Evolutionary conservation across 2,329 filamentous ascomycete species (phyloP).

Genomic region (Alternaria dauci): DNA sequence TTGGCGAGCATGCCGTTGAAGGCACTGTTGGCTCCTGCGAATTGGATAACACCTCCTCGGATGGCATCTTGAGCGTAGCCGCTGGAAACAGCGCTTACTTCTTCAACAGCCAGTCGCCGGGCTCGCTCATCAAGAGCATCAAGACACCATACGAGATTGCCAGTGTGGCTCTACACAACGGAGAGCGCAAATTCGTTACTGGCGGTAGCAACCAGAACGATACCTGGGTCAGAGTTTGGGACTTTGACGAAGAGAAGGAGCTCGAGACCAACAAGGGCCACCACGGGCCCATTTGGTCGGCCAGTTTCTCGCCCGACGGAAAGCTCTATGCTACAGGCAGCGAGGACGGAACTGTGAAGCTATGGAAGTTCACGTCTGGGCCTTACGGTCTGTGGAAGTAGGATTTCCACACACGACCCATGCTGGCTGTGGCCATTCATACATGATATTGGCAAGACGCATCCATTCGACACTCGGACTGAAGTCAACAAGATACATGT

Average conservation of each 20-base stretch:
- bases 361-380: conserved; percentile 75
- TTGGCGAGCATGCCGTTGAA: conserved; percentile 80
- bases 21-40: conserved; percentile 92
- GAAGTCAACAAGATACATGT: conserved; percentile 7
- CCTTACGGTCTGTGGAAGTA: conserved; percentile 72
- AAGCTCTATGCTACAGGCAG: conserved; percentile 96
- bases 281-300: conserved; percentile 96
- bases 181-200: conserved; percentile 83
- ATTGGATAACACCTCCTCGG: conserved; percentile 69
- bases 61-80: conserved; percentile 83
- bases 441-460: not conserved
- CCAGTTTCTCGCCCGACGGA: conserved; percentile 92
- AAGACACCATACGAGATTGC: conserved; percentile 85
- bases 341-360: conserved; percentile 96
- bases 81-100: conserved; percentile 96
- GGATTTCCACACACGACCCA: not conserved
- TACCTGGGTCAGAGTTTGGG: conserved; percentile 96
- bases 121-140: conserved; percentile 76
- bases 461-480: not conserved
- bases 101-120: conserved; percentile 79
- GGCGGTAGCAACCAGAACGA: conserved; percentile 79
- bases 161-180: conserved; percentile 86
- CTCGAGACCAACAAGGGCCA: conserved; percentile 95
- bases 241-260: conserved; percentile 83
- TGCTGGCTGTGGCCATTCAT: not conserved